These are phyloP conservation scores for Ceratocystis cubensis DNA, from an alignment of 2,329 filamentous ascomycete species.

Conservation along the genomic window DNA sequence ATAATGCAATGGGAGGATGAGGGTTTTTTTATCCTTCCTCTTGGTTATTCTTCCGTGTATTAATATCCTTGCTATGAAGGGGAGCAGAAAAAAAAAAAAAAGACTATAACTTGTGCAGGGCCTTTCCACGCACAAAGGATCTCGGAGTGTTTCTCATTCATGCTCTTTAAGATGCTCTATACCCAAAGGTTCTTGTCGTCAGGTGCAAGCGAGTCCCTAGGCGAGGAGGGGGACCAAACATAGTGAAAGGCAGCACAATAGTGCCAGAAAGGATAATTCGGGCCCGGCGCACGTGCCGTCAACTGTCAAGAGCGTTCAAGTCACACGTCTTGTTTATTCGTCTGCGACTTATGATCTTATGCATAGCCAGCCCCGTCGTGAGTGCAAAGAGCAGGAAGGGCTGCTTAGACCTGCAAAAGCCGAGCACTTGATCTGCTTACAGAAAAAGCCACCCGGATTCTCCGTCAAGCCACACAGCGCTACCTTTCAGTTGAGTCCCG, in stretches of 20 bases:
- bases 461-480: conserved; percentile 4
- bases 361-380: not conserved
- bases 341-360: not conserved
- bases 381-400: not conserved
- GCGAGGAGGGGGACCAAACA: not conserved
- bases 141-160: not conserved
- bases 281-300: not conserved
- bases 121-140: not conserved
- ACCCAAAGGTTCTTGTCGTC: not conserved
- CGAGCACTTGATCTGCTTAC: not conserved
- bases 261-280: not conserved
- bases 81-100: not conserved
- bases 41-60: no score
- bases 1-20: no score
- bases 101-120: not conserved
- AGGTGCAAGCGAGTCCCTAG: not conserved
- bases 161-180: not conserved
- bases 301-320: not conserved
- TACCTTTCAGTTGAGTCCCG: conserved; percentile 5
- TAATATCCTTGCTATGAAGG: no score
- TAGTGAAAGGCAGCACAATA: not conserved
- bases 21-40: no score
- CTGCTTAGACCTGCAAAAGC: not conserved
- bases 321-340: not conserved
- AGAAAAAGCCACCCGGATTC: conserved; percentile 3